These are phyloP conservation scores for Blastocystis hominis DNA, from an alignment of 352 stramenopile genomes.

Conservation along the genomic window DNA sequence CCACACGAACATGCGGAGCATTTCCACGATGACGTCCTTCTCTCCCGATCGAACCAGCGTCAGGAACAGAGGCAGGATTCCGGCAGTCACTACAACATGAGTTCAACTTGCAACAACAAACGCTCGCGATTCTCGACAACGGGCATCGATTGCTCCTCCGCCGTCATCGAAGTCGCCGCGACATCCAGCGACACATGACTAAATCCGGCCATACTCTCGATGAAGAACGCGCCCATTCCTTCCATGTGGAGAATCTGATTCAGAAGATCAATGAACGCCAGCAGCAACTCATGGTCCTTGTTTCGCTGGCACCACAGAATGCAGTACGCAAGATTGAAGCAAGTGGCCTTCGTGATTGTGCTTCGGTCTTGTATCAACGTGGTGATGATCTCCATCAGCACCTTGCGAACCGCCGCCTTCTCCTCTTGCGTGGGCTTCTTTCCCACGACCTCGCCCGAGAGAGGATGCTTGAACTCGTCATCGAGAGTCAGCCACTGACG, in stretches of 20 bases:
- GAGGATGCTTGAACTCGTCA: neutral
- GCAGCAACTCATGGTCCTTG: neutral
- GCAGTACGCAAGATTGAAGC: constrained; percentile 18
- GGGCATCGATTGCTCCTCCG: neutral
- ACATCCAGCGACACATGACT: constrained; percentile 29
- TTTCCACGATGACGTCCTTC: neutral
- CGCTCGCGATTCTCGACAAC: neutral
- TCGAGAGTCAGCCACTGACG: constrained; percentile 22
- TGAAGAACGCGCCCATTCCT: neutral
- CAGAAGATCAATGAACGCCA: constrained; percentile 5
- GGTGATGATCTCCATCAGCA: neutral
- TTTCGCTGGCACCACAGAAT: constrained; percentile 16
- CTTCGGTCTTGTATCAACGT: neutral
- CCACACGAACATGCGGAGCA: neutral
- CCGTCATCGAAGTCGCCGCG: neutral
- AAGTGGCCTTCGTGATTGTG: neutral
- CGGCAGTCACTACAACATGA: constrained; percentile 39
- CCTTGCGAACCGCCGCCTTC: neutral
- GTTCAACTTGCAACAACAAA: neutral
- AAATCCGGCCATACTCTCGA: neutral
- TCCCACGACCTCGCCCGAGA: neutral
- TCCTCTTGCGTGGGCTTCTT: neutral
- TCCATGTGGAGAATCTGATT: constrained; percentile 1
- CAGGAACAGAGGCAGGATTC: constrained; percentile 48
- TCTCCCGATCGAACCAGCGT: neutral